Evolutionary conservation across 2,329 filamentous ascomycete species (phyloP).

Genomic region (Phaeosphaeria sp.): DNA sequence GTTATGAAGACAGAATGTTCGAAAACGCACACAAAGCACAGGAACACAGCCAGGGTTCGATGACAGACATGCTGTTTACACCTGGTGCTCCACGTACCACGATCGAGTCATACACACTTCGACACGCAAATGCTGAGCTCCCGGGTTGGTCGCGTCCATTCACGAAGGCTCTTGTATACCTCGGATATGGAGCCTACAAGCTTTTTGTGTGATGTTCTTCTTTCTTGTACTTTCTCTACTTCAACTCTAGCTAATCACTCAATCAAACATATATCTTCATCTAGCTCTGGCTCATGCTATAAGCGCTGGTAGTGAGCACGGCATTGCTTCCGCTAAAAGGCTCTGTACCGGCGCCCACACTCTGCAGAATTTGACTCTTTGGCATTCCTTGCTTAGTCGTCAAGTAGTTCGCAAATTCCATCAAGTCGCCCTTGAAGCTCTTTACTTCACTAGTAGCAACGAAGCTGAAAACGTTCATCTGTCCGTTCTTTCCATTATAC

Average conservation of each 20-base stretch:
- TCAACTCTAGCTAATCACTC: not conserved
- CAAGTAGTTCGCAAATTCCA: slow-evolving; percentile 65
- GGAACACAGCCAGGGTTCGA: slow-evolving; percentile 52
- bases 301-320: slow-evolving; percentile 52
- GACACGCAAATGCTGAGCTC: slow-evolving; percentile 18
- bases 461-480: slow-evolving; percentile 67
- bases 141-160: slow-evolving; percentile 25
- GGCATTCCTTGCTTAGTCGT: slow-evolving; percentile 56
- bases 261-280: not conserved
- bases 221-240: not conserved
- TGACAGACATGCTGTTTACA: slow-evolving; percentile 57
- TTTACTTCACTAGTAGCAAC: slow-evolving; percentile 57
- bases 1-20: slow-evolving; percentile 50
- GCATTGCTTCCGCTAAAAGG: slow-evolving; percentile 60
- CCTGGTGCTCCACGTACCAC: slow-evolving; percentile 53
- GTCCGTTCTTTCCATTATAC: slow-evolving; percentile 66
- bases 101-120: slow-evolving; percentile 48
- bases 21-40: slow-evolving; percentile 42
- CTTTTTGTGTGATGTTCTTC: slow-evolving; percentile 17
- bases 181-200: slow-evolving; percentile 25
- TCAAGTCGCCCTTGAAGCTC: slow-evolving; percentile 64
- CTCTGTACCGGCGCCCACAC: slow-evolving; percentile 63
- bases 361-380: slow-evolving; percentile 60
- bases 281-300: slow-evolving; percentile 41
- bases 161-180: slow-evolving; percentile 17